Conservation (phyloP, 352 stramenopile genomes). For the Phytophthora hybrid region DNA sequence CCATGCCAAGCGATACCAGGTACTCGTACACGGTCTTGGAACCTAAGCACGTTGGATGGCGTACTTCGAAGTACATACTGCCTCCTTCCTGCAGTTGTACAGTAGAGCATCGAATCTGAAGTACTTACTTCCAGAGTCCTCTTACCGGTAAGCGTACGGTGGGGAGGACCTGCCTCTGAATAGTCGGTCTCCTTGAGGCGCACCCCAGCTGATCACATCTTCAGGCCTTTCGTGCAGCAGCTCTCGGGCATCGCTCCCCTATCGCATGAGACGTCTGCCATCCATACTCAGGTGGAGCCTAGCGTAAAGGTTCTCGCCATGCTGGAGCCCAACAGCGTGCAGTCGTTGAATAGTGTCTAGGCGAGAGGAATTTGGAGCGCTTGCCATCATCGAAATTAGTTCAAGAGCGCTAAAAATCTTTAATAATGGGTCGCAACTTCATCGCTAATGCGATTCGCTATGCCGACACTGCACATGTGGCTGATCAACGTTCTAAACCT, state of each 20-base stretch:
- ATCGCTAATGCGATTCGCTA: no score
- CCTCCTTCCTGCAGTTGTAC: not conserved
- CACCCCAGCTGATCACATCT: conserved; percentile 13
- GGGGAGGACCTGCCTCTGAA: no score
- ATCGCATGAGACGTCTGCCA: not conserved
- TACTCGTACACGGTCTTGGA: conserved; percentile 8
- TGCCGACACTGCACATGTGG: no score
- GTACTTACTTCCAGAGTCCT: not conserved
- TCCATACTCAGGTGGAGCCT: conserved; percentile 4
- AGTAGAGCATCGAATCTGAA: not conserved
- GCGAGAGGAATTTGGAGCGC: not conserved
- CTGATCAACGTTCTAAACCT: no score
- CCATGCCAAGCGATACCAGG: conserved; percentile 18
- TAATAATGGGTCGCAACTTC: not conserved
- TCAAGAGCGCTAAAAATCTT: not conserved
- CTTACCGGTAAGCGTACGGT: no score
- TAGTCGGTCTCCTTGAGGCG: conserved; percentile 5
- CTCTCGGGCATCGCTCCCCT: conserved; percentile 6
- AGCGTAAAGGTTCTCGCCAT: conserved; percentile 19
- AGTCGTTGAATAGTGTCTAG: conserved; percentile 14
- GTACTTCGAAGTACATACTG: not conserved
- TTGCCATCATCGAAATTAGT: not conserved
- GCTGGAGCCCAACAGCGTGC: not conserved
- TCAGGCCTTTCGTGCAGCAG: not conserved
- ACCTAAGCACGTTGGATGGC: not conserved